Evolutionary conservation across 805 yeast species (phyloP), one percentile per base, ranked within the genome.

Genomic region (Wickerhamomyces hampshirensis): DNA sequence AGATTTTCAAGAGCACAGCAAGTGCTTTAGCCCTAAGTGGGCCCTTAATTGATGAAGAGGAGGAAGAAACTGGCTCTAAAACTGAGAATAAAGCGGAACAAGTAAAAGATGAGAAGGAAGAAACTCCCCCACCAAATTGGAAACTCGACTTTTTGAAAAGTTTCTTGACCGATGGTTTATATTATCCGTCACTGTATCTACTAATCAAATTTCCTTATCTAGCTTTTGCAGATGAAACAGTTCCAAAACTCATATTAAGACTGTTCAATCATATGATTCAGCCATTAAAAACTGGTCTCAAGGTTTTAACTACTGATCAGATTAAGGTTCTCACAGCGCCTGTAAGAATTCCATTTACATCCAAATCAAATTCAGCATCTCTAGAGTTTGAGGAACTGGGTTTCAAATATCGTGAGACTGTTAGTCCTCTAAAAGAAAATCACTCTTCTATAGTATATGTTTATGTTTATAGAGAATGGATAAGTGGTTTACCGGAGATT

Each of bases 11-110:
- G 42, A 81, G 89, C 0, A 70, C 75, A 17, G 81, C 85, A 0
- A 84, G 82, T 43, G 95, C 95, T 0, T 62, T 89, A 33, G 93
- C 97, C 0, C 56, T 88, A 47, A 96, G 96, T 5, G 93, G 93
- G 8, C 95, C 96, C 0, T 64, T 89, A 26, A 66, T 70, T 4
- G 78, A 75, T 26, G 91, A 82, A 24, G 84, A 75, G 14, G 83
- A 75, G 17, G 76, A 68, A 6, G 65, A 61, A n/a, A 60, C 50
- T 11, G 34, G 33, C 9, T 23, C 53, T 5, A 40, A 18, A 13
- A 28, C 37, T 5, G 33, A 23, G 13, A 35, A 28, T 34, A 37
- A 30, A 10, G 39, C 32, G 14, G 43, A 31, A 5, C 30, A 15
- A 12, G 24, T 16, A 6, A 23, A 35, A 14, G 18, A 30, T 9